Conservation (phyloP, 306 rosid genomes). For the Ormosia semicastrata region DNA sequence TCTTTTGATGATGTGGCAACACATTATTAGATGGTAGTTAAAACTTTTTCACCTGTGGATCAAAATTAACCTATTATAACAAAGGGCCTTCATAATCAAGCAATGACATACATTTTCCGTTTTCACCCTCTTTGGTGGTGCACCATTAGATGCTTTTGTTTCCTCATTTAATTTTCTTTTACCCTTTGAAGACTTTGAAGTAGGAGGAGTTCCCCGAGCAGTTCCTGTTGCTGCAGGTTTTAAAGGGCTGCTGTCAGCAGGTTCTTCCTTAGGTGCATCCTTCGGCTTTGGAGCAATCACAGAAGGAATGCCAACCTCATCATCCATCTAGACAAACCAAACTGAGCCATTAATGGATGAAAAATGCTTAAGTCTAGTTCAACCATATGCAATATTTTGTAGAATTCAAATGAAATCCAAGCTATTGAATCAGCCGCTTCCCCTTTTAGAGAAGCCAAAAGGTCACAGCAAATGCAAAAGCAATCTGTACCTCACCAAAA, state of each 20-base stretch:
- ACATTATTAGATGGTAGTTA: no score
- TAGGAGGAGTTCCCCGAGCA: slow-evolving; percentile 66
- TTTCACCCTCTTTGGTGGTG: slow-evolving; percentile 83
- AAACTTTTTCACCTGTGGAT: no score
- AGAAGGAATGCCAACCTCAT: slow-evolving; percentile 50
- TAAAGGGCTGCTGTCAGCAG: slow-evolving; percentile 70
- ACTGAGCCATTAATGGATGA: slow-evolving; percentile 14
- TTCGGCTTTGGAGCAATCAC: slow-evolving; percentile 59
- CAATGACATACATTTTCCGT: slow-evolving; percentile 68
- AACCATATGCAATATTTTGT: slow-evolving; percentile 4
- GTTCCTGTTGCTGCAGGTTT: slow-evolving; percentile 61
- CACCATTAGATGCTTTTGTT: slow-evolving; percentile 55
- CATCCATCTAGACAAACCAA: slow-evolving; percentile 52
- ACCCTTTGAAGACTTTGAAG: slow-evolving; percentile 68
- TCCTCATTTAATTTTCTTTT: slow-evolving; percentile 86
- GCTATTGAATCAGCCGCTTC: neutral
- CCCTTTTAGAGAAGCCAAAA: neutral
- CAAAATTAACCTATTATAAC: neutral
- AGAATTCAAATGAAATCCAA: slow-evolving; percentile 10
- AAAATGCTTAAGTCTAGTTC: neutral
- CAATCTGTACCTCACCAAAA: neutral
- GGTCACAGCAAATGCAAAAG: slow-evolving; percentile 12
- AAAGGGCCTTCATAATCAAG: neutral
- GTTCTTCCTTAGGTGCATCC: slow-evolving; percentile 82
- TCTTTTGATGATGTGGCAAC: no score